phyloP scores from a whole-genome alignment of 495 filamentous ascomycete genomes.

The Letharia lupina region DNA sequence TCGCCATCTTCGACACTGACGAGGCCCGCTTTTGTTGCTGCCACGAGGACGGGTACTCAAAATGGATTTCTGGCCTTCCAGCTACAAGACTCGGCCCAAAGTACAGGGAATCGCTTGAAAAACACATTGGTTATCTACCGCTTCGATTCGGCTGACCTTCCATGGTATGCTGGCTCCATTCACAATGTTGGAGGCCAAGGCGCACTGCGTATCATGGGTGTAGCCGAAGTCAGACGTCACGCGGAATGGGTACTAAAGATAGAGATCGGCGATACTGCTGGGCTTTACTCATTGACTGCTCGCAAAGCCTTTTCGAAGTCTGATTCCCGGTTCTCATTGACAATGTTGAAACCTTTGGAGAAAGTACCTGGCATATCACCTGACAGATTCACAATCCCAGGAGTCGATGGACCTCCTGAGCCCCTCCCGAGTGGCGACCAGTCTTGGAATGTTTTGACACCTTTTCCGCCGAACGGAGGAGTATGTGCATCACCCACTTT shows the following conservation, averaged over 20 bases:
- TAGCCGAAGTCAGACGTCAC: neutral
- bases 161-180: slow-evolving; percentile 6
- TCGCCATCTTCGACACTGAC: neutral
- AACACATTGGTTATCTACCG: slow-evolving; percentile 11
- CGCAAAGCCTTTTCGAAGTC: slow-evolving; percentile 1
- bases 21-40: neutral
- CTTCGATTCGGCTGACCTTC: slow-evolving; percentile 1
- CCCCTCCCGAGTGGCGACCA: neutral
- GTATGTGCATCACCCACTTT: neutral
- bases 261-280: neutral
- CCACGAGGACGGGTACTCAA: neutral
- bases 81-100: neutral
- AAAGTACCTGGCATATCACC: neutral
- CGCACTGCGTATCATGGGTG: neutral
- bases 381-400: neutral
- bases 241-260: neutral
- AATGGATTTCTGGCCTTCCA: neutral
- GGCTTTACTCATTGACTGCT: neutral
- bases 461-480: neutral
- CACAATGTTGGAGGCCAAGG: neutral
- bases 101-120: neutral
- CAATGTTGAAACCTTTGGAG: neutral
- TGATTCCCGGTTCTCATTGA: neutral
- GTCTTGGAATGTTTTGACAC: neutral
- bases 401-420: neutral